Percentiles rank a stretch among this genome's conserved stretches.
These are phyloP conservation scores for Silene latifolia DNA, from an alignment of 148 eudicot genomes.

Conservation along the genomic window DNA sequence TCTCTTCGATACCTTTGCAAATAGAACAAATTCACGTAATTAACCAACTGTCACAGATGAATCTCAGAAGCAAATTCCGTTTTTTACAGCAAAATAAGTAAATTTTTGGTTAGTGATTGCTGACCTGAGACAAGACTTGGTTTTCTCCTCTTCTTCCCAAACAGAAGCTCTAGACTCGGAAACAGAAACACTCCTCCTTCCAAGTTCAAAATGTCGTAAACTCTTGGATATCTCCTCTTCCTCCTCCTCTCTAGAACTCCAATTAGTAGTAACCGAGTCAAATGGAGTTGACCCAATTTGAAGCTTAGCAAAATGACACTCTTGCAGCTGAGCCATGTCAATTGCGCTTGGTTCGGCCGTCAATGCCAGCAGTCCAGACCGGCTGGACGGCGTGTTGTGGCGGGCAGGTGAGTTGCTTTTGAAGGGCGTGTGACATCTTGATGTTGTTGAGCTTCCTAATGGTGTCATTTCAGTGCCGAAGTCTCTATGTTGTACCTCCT, in stretches of 20 bases:
- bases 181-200: slow-evolving; percentile 55
- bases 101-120: background rate
- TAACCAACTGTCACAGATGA: background rate
- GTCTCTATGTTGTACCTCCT: slow-evolving; percentile 60
- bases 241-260: slow-evolving; percentile 90
- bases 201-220: slow-evolving; percentile 77
- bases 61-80: background rate
- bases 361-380: slow-evolving; percentile 64
- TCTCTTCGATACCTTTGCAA: slow-evolving; percentile 82
- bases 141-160: slow-evolving; percentile 83
- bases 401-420: slow-evolving; percentile 65
- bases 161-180: slow-evolving; percentile 51
- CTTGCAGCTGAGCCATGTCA: slow-evolving; percentile 50
- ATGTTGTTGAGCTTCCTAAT: slow-evolving; percentile 72
- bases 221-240: slow-evolving; percentile 94
- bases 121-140: slow-evolving; percentile 69
- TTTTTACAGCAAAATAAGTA: background rate
- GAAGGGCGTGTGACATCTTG: slow-evolving; percentile 79
- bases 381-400: slow-evolving; percentile 66
- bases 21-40: background rate
- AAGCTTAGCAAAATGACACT: slow-evolving; percentile 68
- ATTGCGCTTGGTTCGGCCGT: slow-evolving; percentile 17
- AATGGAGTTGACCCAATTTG: slow-evolving; percentile 45
- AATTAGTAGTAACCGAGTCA: slow-evolving; percentile 50
- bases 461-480: slow-evolving; percentile 94